Evolutionary conservation across 805 yeast species (phyloP).

Genomic region (Suhomyces sp.): DNA sequence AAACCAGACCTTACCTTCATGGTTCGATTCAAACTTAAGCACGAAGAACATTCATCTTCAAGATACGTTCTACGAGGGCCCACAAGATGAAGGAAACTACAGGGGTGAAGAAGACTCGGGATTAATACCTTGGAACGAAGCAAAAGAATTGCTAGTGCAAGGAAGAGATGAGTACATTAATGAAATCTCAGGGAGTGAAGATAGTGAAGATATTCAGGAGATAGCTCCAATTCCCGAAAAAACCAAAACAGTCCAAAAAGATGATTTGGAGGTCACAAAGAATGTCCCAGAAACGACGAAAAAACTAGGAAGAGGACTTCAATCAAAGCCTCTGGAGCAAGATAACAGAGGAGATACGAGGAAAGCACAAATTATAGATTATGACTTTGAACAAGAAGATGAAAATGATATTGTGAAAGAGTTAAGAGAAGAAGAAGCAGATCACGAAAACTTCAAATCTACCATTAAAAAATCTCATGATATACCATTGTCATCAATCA

Average conservation of each 20-base stretch:
- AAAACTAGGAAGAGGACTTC: neutral
- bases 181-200: slow-evolving; percentile 7
- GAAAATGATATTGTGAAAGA: slow-evolving; percentile 65
- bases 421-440: slow-evolving; percentile 67
- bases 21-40: slow-evolving; percentile 20
- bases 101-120: slow-evolving; percentile 7
- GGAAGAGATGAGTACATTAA: slow-evolving; percentile 13
- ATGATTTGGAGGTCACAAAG: no score
- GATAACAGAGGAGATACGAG: slow-evolving; percentile 4
- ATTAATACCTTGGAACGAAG: slow-evolving; percentile 51
- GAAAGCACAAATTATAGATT: slow-evolving; percentile 42
- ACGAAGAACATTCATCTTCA: neutral
- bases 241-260: neutral
- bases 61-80: no score
- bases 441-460: slow-evolving; percentile 61
- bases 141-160: slow-evolving; percentile 26
- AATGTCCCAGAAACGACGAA: neutral
- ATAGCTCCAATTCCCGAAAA: slow-evolving; percentile 7
- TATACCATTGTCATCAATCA: slow-evolving; percentile 17
- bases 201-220: slow-evolving; percentile 6
- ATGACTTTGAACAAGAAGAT: slow-evolving; percentile 75
- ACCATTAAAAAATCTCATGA: slow-evolving; percentile 22
- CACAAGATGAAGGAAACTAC: no score
- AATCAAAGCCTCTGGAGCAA: neutral
- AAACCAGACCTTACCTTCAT: slow-evolving; percentile 18